These are phyloP conservation scores for Quercus ilex DNA, from an alignment of 306 rosid species.

Conservation along the genomic window DNA sequence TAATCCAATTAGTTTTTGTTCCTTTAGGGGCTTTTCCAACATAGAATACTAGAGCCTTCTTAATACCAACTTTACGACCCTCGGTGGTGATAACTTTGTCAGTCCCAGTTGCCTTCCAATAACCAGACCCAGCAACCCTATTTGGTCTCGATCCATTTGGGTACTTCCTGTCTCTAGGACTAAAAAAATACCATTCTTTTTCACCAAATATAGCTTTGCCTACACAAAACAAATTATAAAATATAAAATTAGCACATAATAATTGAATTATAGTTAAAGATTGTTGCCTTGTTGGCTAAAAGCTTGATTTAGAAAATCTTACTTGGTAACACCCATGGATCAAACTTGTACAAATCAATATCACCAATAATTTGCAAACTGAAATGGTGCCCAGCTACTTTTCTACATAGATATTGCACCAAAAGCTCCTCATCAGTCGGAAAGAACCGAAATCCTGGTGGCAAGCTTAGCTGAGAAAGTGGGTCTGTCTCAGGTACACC, in stretches of 20 bases:
- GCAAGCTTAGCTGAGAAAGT: constrained; percentile 66
- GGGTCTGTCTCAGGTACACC: constrained; percentile 58
- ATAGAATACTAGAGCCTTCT: constrained; percentile 87
- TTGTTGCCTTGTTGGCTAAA: neutral
- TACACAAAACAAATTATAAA: constrained; percentile 11
- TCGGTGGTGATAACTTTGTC: constrained; percentile 73
- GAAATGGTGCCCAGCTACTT: constrained; percentile 90
- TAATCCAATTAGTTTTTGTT: constrained; percentile 89
- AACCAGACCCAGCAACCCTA: constrained; percentile 92
- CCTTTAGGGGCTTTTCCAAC: constrained; percentile 95
- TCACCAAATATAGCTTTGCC: constrained; percentile 88
- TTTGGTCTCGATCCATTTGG: constrained; percentile 93
- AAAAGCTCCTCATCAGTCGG: constrained; percentile 94
- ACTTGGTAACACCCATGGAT: constrained; percentile 92
- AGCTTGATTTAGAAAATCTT: neutral
- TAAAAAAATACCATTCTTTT: constrained; percentile 94
- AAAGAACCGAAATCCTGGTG: constrained; percentile 86
- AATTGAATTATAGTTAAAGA: neutral
- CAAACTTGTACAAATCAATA: constrained; percentile 84
- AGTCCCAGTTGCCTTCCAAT: constrained; percentile 97
- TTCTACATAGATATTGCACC: constrained; percentile 80
- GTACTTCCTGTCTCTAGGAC: constrained; percentile 82
- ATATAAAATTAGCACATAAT: neutral
- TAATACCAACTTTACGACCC: constrained; percentile 87
- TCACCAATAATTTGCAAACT: constrained; percentile 74